These are phyloP conservation scores for Paraconiothyrium brasiliense DNA, from an alignment of 2,329 filamentous ascomycete genomes.

Conservation along the genomic window DNA sequence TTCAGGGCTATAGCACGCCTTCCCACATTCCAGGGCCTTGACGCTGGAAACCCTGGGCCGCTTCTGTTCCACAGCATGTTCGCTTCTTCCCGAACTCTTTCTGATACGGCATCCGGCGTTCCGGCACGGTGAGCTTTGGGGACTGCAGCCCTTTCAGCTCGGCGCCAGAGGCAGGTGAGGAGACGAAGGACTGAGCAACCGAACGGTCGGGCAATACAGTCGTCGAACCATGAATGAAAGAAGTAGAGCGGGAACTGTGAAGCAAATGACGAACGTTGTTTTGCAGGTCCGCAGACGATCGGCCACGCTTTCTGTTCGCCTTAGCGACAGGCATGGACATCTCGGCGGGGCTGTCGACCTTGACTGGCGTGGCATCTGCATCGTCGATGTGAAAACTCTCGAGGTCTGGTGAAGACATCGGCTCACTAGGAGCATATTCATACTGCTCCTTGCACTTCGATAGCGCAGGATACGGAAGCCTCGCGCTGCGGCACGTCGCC, in stretches of 20 bases:
- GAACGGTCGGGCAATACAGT: slow-evolving; percentile 49
- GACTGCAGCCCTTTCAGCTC: slow-evolving; percentile 50
- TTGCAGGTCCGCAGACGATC: slow-evolving; percentile 70
- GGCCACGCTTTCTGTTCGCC: slow-evolving; percentile 65
- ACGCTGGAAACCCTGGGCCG: slow-evolving; percentile 60
- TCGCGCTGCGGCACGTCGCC: slow-evolving; percentile 62
- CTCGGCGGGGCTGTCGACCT: slow-evolving; percentile 38
- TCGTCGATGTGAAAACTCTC: slow-evolving; percentile 63
- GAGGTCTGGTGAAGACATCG: slow-evolving; percentile 51
- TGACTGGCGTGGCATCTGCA: slow-evolving; percentile 39
- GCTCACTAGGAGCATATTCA: slow-evolving; percentile 46
- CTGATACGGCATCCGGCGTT: slow-evolving; percentile 55
- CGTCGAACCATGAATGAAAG: slow-evolving; percentile 46
- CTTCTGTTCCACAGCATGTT: slow-evolving; percentile 72
- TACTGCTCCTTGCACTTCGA: slow-evolving; percentile 50
- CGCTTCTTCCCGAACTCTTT: slow-evolving; percentile 67
- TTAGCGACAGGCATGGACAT: slow-evolving; percentile 27
- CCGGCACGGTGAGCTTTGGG: slow-evolving; percentile 52
- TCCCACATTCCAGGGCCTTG: slow-evolving; percentile 73
- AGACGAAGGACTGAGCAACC: slow-evolving; percentile 44
- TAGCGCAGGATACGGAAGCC: slow-evolving; percentile 52
- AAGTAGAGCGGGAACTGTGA: slow-evolving; percentile 49
- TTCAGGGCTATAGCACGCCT: slow-evolving; percentile 60
- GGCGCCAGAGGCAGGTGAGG: slow-evolving; percentile 30
- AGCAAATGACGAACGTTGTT: slow-evolving; percentile 74